phyloP scores from a whole-genome alignment of 768 basidiomycete genomes.

The Gymnopilus junonius region DNA sequence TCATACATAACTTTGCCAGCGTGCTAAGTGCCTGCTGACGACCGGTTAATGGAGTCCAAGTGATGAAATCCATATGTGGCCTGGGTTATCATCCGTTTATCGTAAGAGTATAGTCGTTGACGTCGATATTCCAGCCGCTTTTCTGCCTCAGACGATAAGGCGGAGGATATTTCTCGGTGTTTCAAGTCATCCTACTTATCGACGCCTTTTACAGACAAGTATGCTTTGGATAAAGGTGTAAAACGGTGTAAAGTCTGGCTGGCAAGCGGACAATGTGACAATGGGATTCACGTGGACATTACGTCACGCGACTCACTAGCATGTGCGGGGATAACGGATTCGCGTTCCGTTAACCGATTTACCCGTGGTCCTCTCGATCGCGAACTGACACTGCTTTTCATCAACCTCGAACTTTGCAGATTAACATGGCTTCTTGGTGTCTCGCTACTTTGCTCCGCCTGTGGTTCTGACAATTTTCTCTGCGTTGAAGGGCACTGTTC shows the following conservation, averaged over 20 bases:
- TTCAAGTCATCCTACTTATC: not conserved
- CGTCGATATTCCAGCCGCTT: not conserved
- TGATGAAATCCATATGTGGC: not conserved
- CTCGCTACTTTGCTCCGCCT: not conserved
- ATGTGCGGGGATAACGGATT: not conserved
- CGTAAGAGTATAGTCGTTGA: not conserved
- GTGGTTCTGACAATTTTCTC: not conserved
- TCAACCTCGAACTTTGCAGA: not conserved
- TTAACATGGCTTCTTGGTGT: too few species aligned
- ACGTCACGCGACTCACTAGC: not conserved
- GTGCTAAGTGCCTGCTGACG: not conserved
- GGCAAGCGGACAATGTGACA: not conserved
- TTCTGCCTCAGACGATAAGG: not conserved
- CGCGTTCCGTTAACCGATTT: not conserved
- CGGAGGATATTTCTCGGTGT: not conserved
- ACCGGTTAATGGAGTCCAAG: not conserved
- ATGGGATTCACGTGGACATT: not conserved
- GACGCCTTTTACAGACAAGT: not conserved
- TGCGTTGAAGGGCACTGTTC: not conserved
- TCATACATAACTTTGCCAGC: conserved; percentile 1
- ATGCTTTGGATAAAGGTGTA: not conserved
- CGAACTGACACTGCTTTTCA: too few species aligned
- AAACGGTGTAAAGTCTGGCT: not conserved
- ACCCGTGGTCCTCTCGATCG: not conserved
- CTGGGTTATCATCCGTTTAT: not conserved